Evolutionary conservation across 2,329 filamentous ascomycete genomes (phyloP).

Genomic region (Berkeleyomyces basicola): DNA sequence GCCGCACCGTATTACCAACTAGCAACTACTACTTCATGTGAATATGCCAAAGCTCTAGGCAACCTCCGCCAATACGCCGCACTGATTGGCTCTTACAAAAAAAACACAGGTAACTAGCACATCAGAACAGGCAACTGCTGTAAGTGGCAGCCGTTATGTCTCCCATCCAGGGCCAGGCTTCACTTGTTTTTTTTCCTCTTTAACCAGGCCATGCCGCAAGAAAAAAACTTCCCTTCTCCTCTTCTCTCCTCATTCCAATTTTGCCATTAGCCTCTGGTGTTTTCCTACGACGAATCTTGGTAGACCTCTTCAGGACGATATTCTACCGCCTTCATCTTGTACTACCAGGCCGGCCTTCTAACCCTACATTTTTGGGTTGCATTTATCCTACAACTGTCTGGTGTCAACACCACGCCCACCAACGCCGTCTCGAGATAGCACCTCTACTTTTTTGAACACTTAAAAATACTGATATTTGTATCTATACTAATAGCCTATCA

Average conservation of each 20-base stretch:
- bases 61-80: too few species aligned
- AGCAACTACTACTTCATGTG: too few species aligned
- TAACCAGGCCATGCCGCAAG: too few species aligned
- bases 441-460: not conserved
- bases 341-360: not conserved
- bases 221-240: not conserved
- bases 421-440: not conserved
- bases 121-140: not conserved
- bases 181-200: not conserved
- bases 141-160: not conserved
- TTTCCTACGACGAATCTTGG: not conserved
- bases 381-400: not conserved
- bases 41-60: not conserved
- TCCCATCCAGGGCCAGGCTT: not conserved
- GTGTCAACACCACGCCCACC: not conserved
- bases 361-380: not conserved
- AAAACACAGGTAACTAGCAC: too few species aligned
- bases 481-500: not conserved
- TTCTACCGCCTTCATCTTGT: conserved; percentile 2
- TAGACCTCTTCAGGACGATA: not conserved
- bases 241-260: not conserved
- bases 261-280: not conserved
- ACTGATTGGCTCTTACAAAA: too few species aligned
- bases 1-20: too few species aligned
- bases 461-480: conserved; percentile 1